phyloP scores from a whole-genome alignment of 1,139 yeast genomes.

The Lodderomyces theae region DNA sequence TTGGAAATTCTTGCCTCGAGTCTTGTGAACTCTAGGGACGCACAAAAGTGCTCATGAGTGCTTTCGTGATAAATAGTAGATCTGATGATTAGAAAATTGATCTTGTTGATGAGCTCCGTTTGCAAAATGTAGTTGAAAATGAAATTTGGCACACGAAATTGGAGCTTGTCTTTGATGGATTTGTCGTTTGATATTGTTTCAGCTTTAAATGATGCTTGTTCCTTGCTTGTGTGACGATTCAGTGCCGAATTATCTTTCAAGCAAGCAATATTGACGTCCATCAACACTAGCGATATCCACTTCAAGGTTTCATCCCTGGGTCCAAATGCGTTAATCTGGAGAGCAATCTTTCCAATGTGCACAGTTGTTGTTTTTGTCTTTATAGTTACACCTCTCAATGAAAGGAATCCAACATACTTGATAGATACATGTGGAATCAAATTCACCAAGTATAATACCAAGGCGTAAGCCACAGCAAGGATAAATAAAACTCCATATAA shows the following conservation, averaged over 20 bases:
- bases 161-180: constrained; percentile 11
- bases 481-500: constrained; percentile 8
- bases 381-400: constrained; percentile 29
- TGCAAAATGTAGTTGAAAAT: constrained; percentile 18
- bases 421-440: constrained; percentile 33
- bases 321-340: constrained; percentile 26
- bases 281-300: constrained; percentile 1
- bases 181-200: constrained; percentile 5
- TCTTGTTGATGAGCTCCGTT: constrained; percentile 28
- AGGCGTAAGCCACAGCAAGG: constrained; percentile 18
- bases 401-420: constrained; percentile 38
- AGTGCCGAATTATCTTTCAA: neutral
- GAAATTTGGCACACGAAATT: constrained; percentile 12
- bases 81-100: constrained; percentile 31
- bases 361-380: constrained; percentile 18
- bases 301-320: constrained; percentile 24
- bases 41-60: constrained; percentile 16
- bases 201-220: too few relatives aligned
- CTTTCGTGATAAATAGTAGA: constrained; percentile 21
- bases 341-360: constrained; percentile 21
- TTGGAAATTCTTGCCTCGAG: constrained; percentile 23
- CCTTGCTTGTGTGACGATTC: neutral
- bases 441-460: constrained; percentile 24
- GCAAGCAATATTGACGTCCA: constrained; percentile 23
- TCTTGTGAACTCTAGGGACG: constrained; percentile 31